Evolutionary conservation across 805 yeast species (phyloP).

Genomic region (Suhomyces vadensis): DNA sequence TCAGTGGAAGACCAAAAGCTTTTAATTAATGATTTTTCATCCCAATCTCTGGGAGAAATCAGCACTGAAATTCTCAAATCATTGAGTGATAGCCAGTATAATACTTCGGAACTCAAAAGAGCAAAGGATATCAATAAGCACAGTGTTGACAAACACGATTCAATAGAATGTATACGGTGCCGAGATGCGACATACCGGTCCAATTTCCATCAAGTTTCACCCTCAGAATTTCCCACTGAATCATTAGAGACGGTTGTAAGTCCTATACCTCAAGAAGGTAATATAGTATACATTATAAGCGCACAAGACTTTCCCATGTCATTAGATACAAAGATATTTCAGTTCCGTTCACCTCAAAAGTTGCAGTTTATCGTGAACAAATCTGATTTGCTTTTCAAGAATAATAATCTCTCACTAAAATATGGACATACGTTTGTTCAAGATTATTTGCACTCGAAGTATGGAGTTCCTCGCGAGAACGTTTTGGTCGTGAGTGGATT

Average conservation of each 20-base stretch:
- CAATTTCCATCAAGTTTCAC: constrained; percentile 25
- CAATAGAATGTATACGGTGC: constrained; percentile 55
- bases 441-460: constrained; percentile 34
- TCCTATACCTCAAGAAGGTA: constrained; percentile 45
- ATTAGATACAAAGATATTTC: constrained; percentile 37
- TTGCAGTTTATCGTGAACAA: constrained; percentile 44
- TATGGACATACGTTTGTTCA: constrained; percentile 31
- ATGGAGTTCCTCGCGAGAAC: constrained; percentile 35
- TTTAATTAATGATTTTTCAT: constrained; percentile 19
- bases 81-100: constrained; percentile 5
- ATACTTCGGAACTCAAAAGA: constrained; percentile 7
- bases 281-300: constrained; percentile 61
- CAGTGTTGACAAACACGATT: constrained; percentile 4
- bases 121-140: constrained; percentile 1
- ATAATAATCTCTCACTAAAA: constrained; percentile 23
- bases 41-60: background rate
- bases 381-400: constrained; percentile 45
- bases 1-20: constrained; percentile 28
- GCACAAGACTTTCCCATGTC: constrained; percentile 74
- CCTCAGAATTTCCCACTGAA: constrained; percentile 31
- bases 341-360: constrained; percentile 33
- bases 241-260: constrained; percentile 20
- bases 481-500: constrained; percentile 54
- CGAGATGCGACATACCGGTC: constrained; percentile 50
- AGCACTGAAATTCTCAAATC: constrained; percentile 3